Evolutionary conservation across 345 rosid species (phyloP).

Genomic region (Triadica sebifera): DNA sequence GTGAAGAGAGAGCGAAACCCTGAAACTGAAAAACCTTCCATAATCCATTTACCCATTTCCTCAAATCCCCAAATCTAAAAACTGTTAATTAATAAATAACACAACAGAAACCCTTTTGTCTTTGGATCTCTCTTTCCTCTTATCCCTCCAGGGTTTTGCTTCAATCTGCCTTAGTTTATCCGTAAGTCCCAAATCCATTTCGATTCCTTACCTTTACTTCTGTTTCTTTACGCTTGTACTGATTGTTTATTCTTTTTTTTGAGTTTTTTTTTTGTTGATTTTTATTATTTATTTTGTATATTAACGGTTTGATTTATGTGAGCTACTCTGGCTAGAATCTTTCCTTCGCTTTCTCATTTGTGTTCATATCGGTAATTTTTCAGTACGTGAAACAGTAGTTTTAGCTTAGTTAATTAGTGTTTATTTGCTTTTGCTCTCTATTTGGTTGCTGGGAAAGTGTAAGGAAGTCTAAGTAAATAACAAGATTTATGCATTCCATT

Average conservation of each 20-base stretch:
- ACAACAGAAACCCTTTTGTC: background rate
- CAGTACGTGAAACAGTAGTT: background rate
- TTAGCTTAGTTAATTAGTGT: background rate
- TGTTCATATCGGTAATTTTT: too few species aligned
- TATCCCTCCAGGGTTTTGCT: conserved; percentile 23
- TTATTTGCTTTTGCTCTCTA: background rate
- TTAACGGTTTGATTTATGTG: background rate
- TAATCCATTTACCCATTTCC: background rate
- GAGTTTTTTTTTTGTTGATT: too few species aligned
- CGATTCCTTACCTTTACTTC: background rate
- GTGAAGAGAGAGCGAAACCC: background rate
- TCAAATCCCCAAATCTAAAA: background rate
- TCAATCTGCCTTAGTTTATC: background rate
- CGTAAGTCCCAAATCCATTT: conserved; percentile 10
- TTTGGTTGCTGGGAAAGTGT: conserved; percentile 1
- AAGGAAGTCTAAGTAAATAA: background rate
- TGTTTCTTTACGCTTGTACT: background rate
- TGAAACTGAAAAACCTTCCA: background rate
- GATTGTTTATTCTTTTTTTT: background rate
- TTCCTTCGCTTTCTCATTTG: too few species aligned
- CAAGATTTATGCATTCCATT: background rate
- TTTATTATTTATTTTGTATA: too few species aligned
- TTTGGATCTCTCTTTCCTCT: conserved; percentile 13
- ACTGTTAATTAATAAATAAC: background rate
- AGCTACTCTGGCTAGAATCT: background rate